phyloP scores from a whole-genome alignment of 1,139 yeast genomes.

The Yamadazyma pseudoaaseri region DNA sequence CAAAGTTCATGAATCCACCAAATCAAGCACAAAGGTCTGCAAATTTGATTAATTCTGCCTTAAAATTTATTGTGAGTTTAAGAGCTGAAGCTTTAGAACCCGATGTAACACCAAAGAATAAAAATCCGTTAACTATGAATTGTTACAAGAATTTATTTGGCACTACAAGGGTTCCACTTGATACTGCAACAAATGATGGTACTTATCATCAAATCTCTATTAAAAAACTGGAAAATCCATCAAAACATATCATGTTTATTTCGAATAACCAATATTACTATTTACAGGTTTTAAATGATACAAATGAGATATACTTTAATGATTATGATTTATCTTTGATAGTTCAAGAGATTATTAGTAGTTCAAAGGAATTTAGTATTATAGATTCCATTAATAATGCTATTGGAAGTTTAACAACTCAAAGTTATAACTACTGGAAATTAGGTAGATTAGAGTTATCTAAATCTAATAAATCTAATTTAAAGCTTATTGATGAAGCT shows the following conservation, averaged over 20 bases:
- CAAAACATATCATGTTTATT: slow-evolving; percentile 51
- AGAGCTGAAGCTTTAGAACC: slow-evolving; percentile 53
- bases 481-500: slow-evolving; percentile 58
- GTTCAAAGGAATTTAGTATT: slow-evolving; percentile 36
- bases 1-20: slow-evolving; percentile 55
- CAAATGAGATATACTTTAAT: slow-evolving; percentile 42
- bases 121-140: slow-evolving; percentile 60
- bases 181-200: slow-evolving; percentile 17
- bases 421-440: slow-evolving; percentile 62
- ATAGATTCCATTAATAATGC: slow-evolving; percentile 52
- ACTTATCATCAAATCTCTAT: slow-evolving; percentile 26
- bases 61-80: slow-evolving; percentile 62
- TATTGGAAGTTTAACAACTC: slow-evolving; percentile 70
- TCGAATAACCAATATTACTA: slow-evolving; percentile 64
- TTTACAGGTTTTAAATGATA: slow-evolving; percentile 54
- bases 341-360: slow-evolving; percentile 49
- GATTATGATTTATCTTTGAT: slow-evolving; percentile 55
- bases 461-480: slow-evolving; percentile 40
- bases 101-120: slow-evolving; percentile 53
- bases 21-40: slow-evolving; percentile 68
- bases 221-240: slow-evolving; percentile 28
- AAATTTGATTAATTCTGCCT: slow-evolving; percentile 59
- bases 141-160: slow-evolving; percentile 69
- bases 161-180: slow-evolving; percentile 59
- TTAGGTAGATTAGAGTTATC: slow-evolving; percentile 52